phyloP scores from a whole-genome alignment of 2,329 filamentous ascomycete genomes.

The Plectosphaerella plurivora region DNA sequence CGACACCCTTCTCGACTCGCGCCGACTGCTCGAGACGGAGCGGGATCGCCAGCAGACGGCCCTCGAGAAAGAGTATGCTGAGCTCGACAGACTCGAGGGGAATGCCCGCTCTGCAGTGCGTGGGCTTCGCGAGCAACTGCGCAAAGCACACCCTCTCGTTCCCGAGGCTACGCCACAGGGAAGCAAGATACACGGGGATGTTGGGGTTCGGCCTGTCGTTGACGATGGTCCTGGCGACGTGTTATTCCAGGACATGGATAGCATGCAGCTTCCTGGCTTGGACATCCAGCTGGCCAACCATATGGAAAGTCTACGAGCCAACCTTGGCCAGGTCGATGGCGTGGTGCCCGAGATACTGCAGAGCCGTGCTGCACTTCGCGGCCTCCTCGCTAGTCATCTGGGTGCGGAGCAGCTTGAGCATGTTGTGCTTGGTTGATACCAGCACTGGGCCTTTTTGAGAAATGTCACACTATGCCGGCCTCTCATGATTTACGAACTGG shows the following conservation, averaged over 20 bases:
- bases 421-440: conserved; percentile 36
- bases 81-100: conserved; percentile 44
- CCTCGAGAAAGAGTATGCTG: conserved; percentile 51
- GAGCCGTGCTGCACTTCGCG: conserved; percentile 44
- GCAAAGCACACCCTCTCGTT: conserved; percentile 46
- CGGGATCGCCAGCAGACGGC: conserved; percentile 50
- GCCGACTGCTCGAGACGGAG: conserved; percentile 56
- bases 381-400: conserved; percentile 41
- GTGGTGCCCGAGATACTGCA: conserved; percentile 43
- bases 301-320: conserved; percentile 51
- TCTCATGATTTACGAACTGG: neutral
- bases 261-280: conserved; percentile 39
- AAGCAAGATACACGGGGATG: neutral
- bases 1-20: conserved; percentile 57
- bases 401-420: conserved; percentile 40
- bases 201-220: neutral
- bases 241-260: conserved; percentile 26
- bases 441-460: conserved; percentile 2
- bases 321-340: conserved; percentile 49
- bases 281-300: conserved; percentile 47
- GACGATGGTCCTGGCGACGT: neutral
- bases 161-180: conserved; percentile 23
- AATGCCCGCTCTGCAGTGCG: conserved; percentile 52
- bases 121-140: conserved; percentile 43
- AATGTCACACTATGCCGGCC: neutral